Base-by-base conservation (phyloP, 495 filamentous ascomycete species). In the Neurospora sp. region DNA sequence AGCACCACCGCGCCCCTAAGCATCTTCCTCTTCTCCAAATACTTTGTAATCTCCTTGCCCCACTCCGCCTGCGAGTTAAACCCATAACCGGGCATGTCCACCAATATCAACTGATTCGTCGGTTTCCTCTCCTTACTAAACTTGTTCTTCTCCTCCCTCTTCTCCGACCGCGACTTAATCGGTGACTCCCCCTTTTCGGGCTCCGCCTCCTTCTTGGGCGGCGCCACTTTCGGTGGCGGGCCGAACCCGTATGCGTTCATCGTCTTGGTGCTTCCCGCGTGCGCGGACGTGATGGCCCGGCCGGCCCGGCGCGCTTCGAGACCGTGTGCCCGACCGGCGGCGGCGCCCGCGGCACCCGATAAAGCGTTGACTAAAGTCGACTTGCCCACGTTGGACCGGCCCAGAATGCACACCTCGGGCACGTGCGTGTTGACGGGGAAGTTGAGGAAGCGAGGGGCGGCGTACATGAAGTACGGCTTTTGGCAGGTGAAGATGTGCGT, bases 21-120 rank as follows among this genome's bases (percentile, higher is more conserved):
- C 88, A 94, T 89, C 76, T 85, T 89, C 72, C 94, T 85, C 62
- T 86, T 84, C 41, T 84, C 82, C 38, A 98, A 78, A 84, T 96
- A 98, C 81, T 96, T 93, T 81, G 92, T 86, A 75, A 97, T 94
- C 82, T 98, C 91, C 74, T 82, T 81, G 3, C 96, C 96, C 95
- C 95, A 98, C 75, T 90, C 91, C 48, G 86, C 80, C 62, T 88
- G 83, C 78, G 91, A 93, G 6, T 89, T 92, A 71, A 91, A 86
- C 5, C 96, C 96, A 78, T 99, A 99, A 2, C 96, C 96, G 8
- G 96, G 96, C 93, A 96, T 95, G 81, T 99, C 96, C 42, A 97
- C 83, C 12, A 96, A 76, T 9, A 89, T 84, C 70, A 97, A 78
- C 14, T 88, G 85, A 71, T 91, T 87, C 71, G 85, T 84, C 23